Evolutionary conservation across 2,329 filamentous ascomycete genomes (phyloP), one percentile per base, ranked within the genome.

Genomic region (Fusarium miscanthi): DNA sequence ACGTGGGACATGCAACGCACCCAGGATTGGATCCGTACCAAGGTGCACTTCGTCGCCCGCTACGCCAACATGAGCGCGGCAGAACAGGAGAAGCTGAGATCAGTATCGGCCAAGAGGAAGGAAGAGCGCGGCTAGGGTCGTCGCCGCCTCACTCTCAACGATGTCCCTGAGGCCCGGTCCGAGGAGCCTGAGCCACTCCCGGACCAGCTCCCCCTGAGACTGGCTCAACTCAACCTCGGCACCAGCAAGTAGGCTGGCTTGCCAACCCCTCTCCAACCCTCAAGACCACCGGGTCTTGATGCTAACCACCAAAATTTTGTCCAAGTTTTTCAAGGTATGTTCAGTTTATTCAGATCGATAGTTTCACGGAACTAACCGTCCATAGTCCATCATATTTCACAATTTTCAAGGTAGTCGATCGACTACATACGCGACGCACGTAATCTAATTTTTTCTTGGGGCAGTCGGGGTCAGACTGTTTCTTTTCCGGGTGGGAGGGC

Each of bases 1-100:
- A 77, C 84, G n/a, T 88, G 84, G 62, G 74, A 85, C 59, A 76
- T 84, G 31, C 83, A 84, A 0, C 74, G 77, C 31, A 45, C 53
- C 17, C 13, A 56, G 30, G 27, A 31, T 19, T 56, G 21, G 21
- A 56, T 56, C 40, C n/a, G 27, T 11, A 45, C 27, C 27, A 56
- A 56, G 53, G 40, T 45, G 27, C 21, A 33, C 12, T 21, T 25
- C 40, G 30, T 56, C 8, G 48, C 23, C 48, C 17, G 38, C n/a
- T 42, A 45, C 9, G 30, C 38, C 30, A 56, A 43, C 38, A 25
- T 23, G 40, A 33, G 12, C 30, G n/a, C 17, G n/a, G n/a, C n/a
- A 25, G 38, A 45, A 8, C 33, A 25, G n/a, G 38, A 56, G 30
- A 35, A 21, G 31, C 8, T 35, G 31, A 52, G 48, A 14, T 23